These are phyloP conservation scores for Macrolepiota fuliginosa DNA, from an alignment of 768 basidiomycete genomes.

Conservation along the genomic window DNA sequence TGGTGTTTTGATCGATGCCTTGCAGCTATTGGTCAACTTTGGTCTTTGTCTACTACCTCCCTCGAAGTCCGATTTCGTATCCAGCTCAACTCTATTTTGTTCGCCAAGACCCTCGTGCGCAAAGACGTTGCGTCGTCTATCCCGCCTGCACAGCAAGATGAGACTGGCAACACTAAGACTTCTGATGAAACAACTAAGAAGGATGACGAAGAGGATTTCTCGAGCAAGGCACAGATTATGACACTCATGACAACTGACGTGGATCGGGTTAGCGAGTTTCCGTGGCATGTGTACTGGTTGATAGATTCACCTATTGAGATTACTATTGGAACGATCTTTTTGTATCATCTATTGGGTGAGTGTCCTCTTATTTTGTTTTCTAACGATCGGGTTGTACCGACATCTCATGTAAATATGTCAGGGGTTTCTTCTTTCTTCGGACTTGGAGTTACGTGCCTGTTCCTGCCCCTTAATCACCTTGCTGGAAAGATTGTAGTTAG, in stretches of 20 bases:
- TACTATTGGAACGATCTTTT: conserved; percentile 66
- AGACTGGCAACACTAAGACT: conserved; percentile 13
- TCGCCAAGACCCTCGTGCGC: conserved; percentile 81
- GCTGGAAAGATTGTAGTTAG: conserved; percentile 76
- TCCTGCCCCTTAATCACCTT: conserved; percentile 78
- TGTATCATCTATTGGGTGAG: conserved; percentile 74
- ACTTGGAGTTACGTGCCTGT: conserved; percentile 69
- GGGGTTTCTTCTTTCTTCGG: conserved; percentile 76
- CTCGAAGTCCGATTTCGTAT: conserved; percentile 69
- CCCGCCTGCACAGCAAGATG: conserved; percentile 23
- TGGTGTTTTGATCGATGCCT: conserved; percentile 14
- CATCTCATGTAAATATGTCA: conserved; percentile 13
- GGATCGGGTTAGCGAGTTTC: conserved; percentile 83
- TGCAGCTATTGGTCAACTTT: conserved; percentile 65
- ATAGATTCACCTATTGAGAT: conserved; percentile 85
- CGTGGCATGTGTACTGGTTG: conserved; percentile 74
- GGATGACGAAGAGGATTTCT: conserved; percentile 56
- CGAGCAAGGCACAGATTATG: conserved; percentile 82
- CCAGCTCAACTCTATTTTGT: conserved; percentile 82
- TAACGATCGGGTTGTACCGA: not conserved
- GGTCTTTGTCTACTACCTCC: conserved; percentile 65
- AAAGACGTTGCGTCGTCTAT: conserved; percentile 78
- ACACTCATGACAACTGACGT: conserved; percentile 96
- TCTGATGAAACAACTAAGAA: conserved; percentile 14
- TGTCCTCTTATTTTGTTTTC: conserved; percentile 24